Percentiles rank a stretch among this genome's conserved stretches.
These are phyloP conservation scores for Triticum aestivum DNA, from an alignment of 176 grass and related monocot species.

Conservation along the genomic window IWGSC_CS_RefSeq_v2.1 NC_057802.1:281330190-281330689, in stretches of 20 bases:
- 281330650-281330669: slow-evolving; percentile 97
- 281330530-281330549: background rate
- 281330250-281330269: slow-evolving; percentile 2
- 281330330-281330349: background rate
- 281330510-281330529: slow-evolving; percentile 23
- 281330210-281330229: background rate
- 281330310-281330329: slow-evolving; percentile 6
- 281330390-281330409: slow-evolving; percentile 11
- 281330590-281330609: slow-evolving; percentile 99
- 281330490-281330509: slow-evolving; percentile 23
- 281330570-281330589: slow-evolving; percentile 99
- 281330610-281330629: slow-evolving; percentile 99
- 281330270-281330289: slow-evolving; percentile 18
- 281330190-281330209: background rate
- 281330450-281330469: slow-evolving; percentile 7
- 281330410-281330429: background rate
- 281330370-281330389: slow-evolving; percentile 7
- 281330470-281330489: background rate
- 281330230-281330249: background rate
- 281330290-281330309: background rate
- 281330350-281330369: slow-evolving; percentile 1
- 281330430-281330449: background rate
- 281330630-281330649: slow-evolving; percentile 89
- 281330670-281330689: slow-evolving; percentile 94
- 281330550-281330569: slow-evolving; percentile 39